Evolutionary conservation across 495 filamentous ascomycete genomes (phyloP).

Genomic region (Hypoxylon rickii): DNA sequence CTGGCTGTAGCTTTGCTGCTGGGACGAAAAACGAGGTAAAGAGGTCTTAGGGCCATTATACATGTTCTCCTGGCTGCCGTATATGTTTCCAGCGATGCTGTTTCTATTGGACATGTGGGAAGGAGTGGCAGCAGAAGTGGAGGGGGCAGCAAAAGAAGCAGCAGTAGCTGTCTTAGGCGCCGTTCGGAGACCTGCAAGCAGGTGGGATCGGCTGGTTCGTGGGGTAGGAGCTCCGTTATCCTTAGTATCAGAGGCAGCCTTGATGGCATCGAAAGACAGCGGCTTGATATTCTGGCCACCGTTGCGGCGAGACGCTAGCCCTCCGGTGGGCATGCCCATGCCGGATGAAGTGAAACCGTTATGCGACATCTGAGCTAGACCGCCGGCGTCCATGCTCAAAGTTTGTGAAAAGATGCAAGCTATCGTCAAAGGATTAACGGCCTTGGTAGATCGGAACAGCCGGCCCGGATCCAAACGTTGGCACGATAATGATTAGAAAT

Average conservation of each 20-base stretch:
- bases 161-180: constrained; percentile 81
- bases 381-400: constrained; percentile 95
- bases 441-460: constrained; percentile 19
- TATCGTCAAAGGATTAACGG: constrained; percentile 27
- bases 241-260: constrained; percentile 47
- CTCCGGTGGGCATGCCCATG: constrained; percentile 74
- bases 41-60: constrained; percentile 60
- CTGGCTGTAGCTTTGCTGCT: constrained; percentile 42
- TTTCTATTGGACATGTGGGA: constrained; percentile 47
- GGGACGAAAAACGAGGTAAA: constrained; percentile 47
- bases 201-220: constrained; percentile 89
- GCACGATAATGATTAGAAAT: constrained; percentile 34
- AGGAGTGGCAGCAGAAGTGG: constrained; percentile 57
- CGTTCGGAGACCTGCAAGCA: constrained; percentile 91
- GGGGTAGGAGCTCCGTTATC: constrained; percentile 72
- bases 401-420: constrained; percentile 25
- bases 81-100: constrained; percentile 54
- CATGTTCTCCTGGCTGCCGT: constrained; percentile 45
- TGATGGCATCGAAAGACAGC: constrained; percentile 71
- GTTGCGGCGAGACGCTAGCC: constrained; percentile 78
- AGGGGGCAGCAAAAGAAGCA: constrained; percentile 60
- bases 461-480: constrained; percentile 12
- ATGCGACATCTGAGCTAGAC: constrained; percentile 99
- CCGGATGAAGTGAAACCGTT: constrained; percentile 72
- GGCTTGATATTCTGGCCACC: constrained; percentile 81